A percentile compares a stretch with the other conserved stretches of the same genome.
Evolutionary conservation across 164 flowering plant species (phyloP).

Genomic region (Vitis amurensis): DNA sequence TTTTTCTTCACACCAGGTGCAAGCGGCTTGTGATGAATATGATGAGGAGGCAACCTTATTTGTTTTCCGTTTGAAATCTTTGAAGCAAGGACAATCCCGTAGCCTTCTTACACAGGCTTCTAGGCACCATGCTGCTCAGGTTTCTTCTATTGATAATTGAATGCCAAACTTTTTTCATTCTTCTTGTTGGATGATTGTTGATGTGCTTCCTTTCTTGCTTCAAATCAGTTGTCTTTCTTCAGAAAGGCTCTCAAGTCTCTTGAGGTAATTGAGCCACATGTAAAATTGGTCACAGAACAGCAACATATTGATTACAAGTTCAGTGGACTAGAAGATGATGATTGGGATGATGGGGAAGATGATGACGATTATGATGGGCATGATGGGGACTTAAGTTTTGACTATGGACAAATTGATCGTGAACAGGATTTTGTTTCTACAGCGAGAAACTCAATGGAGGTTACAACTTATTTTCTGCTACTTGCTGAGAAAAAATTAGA

Average conservation of each 20-base stretch:
- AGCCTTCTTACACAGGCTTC: slow-evolving; percentile 95
- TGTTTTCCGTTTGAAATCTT: slow-evolving; percentile 83
- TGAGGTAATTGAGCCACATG: slow-evolving; percentile 80
- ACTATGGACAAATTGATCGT: slow-evolving; percentile 57
- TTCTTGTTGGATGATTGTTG: neutral
- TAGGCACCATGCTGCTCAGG: slow-evolving; percentile 98
- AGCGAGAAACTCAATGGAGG: slow-evolving; percentile 69
- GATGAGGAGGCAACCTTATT: slow-evolving; percentile 82
- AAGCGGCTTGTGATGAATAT: slow-evolving; percentile 72
- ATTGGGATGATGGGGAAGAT: slow-evolving; percentile 20
- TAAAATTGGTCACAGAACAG: slow-evolving; percentile 55
- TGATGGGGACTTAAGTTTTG: slow-evolving; percentile 83
- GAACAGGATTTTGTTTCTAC: slow-evolving; percentile 41
- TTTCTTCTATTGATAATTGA: slow-evolving; percentile 21
- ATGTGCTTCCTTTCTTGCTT: slow-evolving; percentile 17
- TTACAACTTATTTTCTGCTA: slow-evolving; percentile 18
- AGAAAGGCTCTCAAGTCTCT: slow-evolving; percentile 67
- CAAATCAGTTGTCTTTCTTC: slow-evolving; percentile 72
- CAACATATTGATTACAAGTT: slow-evolving; percentile 91
- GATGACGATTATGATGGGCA: slow-evolving; percentile 29
- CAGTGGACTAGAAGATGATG: slow-evolving; percentile 76
- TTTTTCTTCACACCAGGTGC: slow-evolving; percentile 55
- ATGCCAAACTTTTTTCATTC: neutral
- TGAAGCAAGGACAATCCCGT: slow-evolving; percentile 85
- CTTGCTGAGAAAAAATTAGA: neutral